Evolutionary conservation across 2,329 filamentous ascomycete species (phyloP).

Genomic region (Epichloe gansuensis): DNA sequence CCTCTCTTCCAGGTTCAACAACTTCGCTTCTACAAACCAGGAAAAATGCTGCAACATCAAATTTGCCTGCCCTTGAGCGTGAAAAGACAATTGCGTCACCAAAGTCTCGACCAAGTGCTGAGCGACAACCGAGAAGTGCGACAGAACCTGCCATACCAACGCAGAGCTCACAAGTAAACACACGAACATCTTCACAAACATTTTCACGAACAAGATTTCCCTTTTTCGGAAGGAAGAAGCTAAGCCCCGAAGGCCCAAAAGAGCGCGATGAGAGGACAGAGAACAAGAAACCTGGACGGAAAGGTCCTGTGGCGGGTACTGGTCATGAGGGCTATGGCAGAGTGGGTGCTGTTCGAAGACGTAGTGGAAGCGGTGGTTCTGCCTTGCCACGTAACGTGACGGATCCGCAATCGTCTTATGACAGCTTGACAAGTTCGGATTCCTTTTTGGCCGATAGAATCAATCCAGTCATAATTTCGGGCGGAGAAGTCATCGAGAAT

Average conservation of each 20-base stretch:
- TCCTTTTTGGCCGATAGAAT: slow-evolving; percentile 49
- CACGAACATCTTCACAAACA: slow-evolving; percentile 39
- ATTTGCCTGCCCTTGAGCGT: slow-evolving; percentile 13
- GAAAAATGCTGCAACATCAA: slow-evolving; percentile 21
- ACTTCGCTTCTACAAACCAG: slow-evolving; percentile 18
- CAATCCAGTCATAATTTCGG: slow-evolving; percentile 54
- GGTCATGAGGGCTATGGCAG: slow-evolving; percentile 79
- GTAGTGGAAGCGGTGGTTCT: slow-evolving; percentile 47
- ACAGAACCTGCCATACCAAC: slow-evolving; percentile 13
- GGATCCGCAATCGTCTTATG: slow-evolving; percentile 35
- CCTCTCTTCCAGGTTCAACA: slow-evolving; percentile 22
- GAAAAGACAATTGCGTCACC: slow-evolving; percentile 7
- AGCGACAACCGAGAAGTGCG: slow-evolving; percentile 12
- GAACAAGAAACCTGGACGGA: slow-evolving; percentile 32
- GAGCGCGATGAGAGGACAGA: slow-evolving; percentile 37
- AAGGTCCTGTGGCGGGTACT: slow-evolving; percentile 82
- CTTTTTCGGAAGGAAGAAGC: slow-evolving; percentile 64
- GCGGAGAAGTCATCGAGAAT: slow-evolving; percentile 50
- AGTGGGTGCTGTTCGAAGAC: slow-evolving; percentile 47
- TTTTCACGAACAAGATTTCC: slow-evolving; percentile 57
- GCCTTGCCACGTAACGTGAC: slow-evolving; percentile 33
- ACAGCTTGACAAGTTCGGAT: slow-evolving; percentile 39
- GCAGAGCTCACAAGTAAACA: slow-evolving; percentile 41
- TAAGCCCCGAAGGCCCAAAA: slow-evolving; percentile 35
- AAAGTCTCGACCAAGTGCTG: slow-evolving; percentile 7